Evolutionary conservation across 768 basidiomycete species (phyloP).

Genomic region (Phanerochaete carnosa): DNA sequence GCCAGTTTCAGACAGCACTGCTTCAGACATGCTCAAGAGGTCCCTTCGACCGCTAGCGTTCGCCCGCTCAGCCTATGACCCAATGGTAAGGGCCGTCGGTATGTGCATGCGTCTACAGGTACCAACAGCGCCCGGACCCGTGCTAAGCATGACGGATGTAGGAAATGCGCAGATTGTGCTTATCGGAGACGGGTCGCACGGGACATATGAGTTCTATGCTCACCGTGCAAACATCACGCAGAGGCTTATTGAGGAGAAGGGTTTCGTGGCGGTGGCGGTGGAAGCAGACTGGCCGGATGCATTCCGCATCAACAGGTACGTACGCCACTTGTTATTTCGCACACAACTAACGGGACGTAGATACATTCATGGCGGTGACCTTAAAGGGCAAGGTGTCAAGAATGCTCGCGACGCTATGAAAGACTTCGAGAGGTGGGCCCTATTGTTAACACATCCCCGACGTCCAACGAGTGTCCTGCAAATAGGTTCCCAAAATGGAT

Average conservation of each 20-base stretch:
- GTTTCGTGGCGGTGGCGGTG: constrained; percentile 25
- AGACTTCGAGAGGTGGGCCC: constrained; percentile 19
- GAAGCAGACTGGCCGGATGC: constrained; percentile 34
- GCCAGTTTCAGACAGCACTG: background rate
- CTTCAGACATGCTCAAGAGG: constrained; percentile 12
- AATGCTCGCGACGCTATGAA: constrained; percentile 13
- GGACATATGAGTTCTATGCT: constrained; percentile 28
- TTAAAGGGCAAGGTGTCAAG: constrained; percentile 12
- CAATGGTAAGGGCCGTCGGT: constrained; percentile 20
- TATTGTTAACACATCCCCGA: background rate
- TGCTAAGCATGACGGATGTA: background rate
- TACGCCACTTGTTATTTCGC: background rate
- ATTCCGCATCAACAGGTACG: constrained; percentile 23
- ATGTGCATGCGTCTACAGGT: background rate
- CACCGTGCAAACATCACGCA: constrained; percentile 28
- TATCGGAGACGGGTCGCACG: constrained; percentile 29
- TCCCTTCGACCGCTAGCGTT: constrained; percentile 16
- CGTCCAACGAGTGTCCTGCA: background rate
- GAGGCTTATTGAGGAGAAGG: constrained; percentile 26
- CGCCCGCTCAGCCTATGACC: constrained; percentile 19
- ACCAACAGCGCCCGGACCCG: background rate
- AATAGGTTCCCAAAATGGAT: constrained; percentile 29
- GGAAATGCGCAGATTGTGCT: constrained; percentile 25
- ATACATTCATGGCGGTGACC: constrained; percentile 18
- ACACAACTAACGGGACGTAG: constrained; percentile 8